These are phyloP conservation scores for Diaporthe velutina DNA, from an alignment of 2,329 filamentous ascomycete species.

Conservation along the genomic window DNA sequence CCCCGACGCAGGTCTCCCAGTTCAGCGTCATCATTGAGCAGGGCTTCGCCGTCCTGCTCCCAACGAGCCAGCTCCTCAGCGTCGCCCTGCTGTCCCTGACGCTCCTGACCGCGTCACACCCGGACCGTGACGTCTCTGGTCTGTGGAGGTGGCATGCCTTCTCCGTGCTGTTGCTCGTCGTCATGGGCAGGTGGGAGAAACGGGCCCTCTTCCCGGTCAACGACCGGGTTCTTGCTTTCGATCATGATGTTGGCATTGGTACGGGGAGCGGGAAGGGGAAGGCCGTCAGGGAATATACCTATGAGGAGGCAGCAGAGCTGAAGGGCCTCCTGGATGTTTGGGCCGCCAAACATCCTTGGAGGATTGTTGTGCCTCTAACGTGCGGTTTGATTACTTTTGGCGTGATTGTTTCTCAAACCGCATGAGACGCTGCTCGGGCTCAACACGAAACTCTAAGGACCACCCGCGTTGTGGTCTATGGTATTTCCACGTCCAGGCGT, in stretches of 20 bases:
- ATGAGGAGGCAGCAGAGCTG: neutral
- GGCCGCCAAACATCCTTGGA: slow-evolving; percentile 21
- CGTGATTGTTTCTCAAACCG: neutral
- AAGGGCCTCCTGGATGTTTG: neutral
- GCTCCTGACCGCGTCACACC: neutral
- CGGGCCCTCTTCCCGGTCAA: neutral
- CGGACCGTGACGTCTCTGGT: neutral
- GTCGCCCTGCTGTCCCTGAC: neutral
- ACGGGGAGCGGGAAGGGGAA: neutral
- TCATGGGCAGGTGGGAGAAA: slow-evolving; percentile 1
- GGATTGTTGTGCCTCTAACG: slow-evolving; percentile 3
- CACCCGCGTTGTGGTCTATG: neutral
- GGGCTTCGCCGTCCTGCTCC: neutral
- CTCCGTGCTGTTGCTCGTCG: neutral
- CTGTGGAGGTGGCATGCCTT: slow-evolving; percentile 7
- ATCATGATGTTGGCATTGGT: neutral
- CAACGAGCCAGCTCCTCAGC: neutral
- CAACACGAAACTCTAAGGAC: neutral
- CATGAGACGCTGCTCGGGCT: neutral
- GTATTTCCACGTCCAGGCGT: neutral
- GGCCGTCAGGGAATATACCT: neutral
- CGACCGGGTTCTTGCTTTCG: neutral
- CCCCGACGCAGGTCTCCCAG: slow-evolving; percentile 1
- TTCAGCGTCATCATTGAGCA: slow-evolving; percentile 20
- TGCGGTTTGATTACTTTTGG: slow-evolving; percentile 15